Conservation (phyloP, 108 stramenopile species). For the Cyclotella kingstonii region DNA sequence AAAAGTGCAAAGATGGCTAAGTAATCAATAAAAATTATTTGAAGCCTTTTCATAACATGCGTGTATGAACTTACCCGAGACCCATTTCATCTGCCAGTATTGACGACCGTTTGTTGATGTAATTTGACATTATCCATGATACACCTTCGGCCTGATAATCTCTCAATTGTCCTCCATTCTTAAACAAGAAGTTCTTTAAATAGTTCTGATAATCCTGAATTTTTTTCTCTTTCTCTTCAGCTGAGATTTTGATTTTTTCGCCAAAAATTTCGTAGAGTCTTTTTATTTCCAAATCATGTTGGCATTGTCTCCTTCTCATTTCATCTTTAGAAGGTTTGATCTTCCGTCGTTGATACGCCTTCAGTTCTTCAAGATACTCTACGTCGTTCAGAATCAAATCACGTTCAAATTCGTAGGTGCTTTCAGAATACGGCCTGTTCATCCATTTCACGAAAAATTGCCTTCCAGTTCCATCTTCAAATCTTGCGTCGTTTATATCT, state of each 20-base stretch:
- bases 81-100: conserved; percentile 98
- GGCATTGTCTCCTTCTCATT: conserved; percentile 12
- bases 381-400: conserved; percentile 80
- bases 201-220: conserved; percentile 56
- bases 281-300: conserved; percentile 48
- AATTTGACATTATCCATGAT: conserved; percentile 85
- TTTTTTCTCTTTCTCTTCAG: conserved; percentile 44
- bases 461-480: conserved; percentile 69
- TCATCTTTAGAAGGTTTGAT: conserved; percentile 55
- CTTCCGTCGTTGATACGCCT: conserved; percentile 50
- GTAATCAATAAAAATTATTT: no score
- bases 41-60: no score
- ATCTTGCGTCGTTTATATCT: conserved; percentile 61
- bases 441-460: conserved; percentile 84
- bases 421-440: conserved; percentile 61
- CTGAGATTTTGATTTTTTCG: conserved; percentile 37
- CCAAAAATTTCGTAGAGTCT: conserved; percentile 71
- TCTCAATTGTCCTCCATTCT: conserved; percentile 82
- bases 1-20: neutral
- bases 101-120: conserved; percentile 67
- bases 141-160: conserved; percentile 96
- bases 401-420: conserved; percentile 78
- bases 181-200: conserved; percentile 52
- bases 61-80: conserved; percentile 54
- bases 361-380: conserved; percentile 60